Conservation (phyloP, 495 filamentous ascomycete species). For the Pseudoneurospora amorphoporcata region DNA sequence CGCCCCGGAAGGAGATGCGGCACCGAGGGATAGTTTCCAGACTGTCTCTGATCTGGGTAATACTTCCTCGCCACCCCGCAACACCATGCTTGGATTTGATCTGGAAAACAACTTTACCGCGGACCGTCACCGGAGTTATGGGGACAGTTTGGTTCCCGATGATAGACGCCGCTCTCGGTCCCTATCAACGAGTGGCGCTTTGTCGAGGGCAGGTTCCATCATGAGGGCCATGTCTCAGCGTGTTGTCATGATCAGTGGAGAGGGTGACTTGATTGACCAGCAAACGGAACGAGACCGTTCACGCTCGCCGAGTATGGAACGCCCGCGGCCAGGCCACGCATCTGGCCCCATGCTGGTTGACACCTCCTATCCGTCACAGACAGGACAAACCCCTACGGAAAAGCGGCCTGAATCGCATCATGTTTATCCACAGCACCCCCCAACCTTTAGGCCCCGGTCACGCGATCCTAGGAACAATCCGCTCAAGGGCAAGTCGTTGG, state of each 20-base stretch:
- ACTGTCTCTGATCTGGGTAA: slow-evolving; percentile 42
- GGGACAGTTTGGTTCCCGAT: slow-evolving; percentile 34
- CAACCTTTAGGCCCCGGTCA: slow-evolving; percentile 19
- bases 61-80: slow-evolving; percentile 28
- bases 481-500: slow-evolving; percentile 75
- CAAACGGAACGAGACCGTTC: slow-evolving; percentile 57
- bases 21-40: slow-evolving; percentile 54
- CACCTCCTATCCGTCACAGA: slow-evolving; percentile 37
- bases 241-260: slow-evolving; percentile 92
- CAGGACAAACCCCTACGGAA: slow-evolving; percentile 34
- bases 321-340: slow-evolving; percentile 21
- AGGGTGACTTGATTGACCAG: slow-evolving; percentile 66
- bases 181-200: slow-evolving; percentile 48
- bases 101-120: slow-evolving; percentile 41
- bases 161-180: slow-evolving; percentile 45
- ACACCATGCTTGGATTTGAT: slow-evolving; percentile 37
- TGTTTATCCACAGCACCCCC: slow-evolving; percentile 13
- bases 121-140: slow-evolving; percentile 35
- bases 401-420: slow-evolving; percentile 34
- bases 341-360: slow-evolving; percentile 44
- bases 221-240: slow-evolving; percentile 95
- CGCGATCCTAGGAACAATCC: slow-evolving; percentile 59
- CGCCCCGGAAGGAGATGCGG: slow-evolving; percentile 39
- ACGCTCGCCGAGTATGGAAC: slow-evolving; percentile 35
- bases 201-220: slow-evolving; percentile 77